A percentile compares a stretch with the other conserved stretches of the same genome.
Evolutionary conservation across 2,329 filamentous ascomycete species (phyloP).

Genomic region (Venturia effusa): DNA sequence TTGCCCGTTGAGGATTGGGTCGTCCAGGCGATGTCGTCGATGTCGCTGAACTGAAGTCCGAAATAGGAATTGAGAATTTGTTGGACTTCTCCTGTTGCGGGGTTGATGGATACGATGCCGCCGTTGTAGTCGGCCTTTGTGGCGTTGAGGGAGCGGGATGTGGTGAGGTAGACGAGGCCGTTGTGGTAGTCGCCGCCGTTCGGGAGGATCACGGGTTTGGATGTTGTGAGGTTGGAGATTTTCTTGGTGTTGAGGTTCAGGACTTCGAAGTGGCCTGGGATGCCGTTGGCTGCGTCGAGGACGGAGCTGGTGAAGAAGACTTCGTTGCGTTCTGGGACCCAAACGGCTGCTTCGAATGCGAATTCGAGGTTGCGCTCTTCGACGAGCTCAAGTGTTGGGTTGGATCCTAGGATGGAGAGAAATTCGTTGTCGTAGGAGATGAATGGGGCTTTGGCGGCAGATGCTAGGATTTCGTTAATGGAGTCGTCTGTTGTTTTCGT

Average conservation of each 20-base stretch:
- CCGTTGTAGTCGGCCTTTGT: conserved; percentile 9
- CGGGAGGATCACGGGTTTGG: conserved; percentile 16
- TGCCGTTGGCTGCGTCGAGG: background rate
- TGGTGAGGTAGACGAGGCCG: conserved; percentile 17
- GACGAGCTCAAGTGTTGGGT: conserved; percentile 18
- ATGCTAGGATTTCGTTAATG: conserved; percentile 11
- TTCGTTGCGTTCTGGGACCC: conserved; percentile 17
- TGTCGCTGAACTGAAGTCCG: conserved; percentile 13
- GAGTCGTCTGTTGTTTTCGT: conserved; percentile 8
- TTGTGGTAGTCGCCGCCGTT: conserved; percentile 19
- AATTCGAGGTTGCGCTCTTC: conserved; percentile 14
- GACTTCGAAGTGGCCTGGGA: background rate
- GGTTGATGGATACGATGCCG: conserved; percentile 12
- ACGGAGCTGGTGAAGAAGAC: conserved; percentile 16
- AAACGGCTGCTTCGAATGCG: conserved; percentile 20
- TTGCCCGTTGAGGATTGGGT: conserved; percentile 6
- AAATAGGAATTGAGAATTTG: conserved; percentile 13
- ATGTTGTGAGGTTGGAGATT: conserved; percentile 12
- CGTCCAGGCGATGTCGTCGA: conserved; percentile 14
- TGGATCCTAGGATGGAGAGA: conserved; percentile 17
- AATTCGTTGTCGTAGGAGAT: conserved; percentile 19
- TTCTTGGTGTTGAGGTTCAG: conserved; percentile 4
- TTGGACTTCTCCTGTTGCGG: conserved; percentile 9
- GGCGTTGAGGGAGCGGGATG: conserved; percentile 13
- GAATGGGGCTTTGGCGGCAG: conserved; percentile 14